Conservation (phyloP, 257 asterid genomes). For the Galeopsis tetrahit region DNA sequence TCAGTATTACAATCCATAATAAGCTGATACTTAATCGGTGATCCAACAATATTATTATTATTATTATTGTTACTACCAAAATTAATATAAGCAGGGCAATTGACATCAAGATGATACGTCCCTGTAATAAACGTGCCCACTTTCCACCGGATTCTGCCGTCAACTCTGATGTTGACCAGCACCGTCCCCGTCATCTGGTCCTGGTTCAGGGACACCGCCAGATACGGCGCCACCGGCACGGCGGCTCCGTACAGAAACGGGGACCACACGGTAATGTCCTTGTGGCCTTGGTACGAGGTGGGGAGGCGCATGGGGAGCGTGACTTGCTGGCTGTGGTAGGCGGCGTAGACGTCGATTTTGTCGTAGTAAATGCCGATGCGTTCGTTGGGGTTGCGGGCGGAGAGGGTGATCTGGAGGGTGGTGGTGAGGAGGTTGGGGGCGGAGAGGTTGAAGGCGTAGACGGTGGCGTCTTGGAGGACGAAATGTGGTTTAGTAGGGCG, state of each 20-base stretch:
- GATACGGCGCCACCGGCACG: slow-evolving; percentile 56
- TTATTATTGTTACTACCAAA: slow-evolving; percentile 35
- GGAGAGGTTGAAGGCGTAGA: slow-evolving; percentile 60
- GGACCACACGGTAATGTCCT: slow-evolving; percentile 60
- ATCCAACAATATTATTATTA: too few relatives aligned
- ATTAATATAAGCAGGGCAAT: slow-evolving; percentile 80
- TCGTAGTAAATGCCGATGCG: slow-evolving; percentile 58
- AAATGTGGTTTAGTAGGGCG: slow-evolving; percentile 64
- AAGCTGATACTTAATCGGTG: too few relatives aligned
- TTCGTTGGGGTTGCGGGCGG: slow-evolving; percentile 56
- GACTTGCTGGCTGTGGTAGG: slow-evolving; percentile 63
- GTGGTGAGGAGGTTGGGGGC: slow-evolving; percentile 48
- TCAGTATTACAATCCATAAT: too few relatives aligned
- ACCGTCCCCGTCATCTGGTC: slow-evolving; percentile 55
- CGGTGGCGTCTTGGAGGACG: slow-evolving; percentile 69
- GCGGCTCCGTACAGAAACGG: slow-evolving; percentile 55
- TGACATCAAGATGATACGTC: slow-evolving; percentile 46
- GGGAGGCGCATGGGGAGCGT: slow-evolving; percentile 55
- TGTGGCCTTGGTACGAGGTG: slow-evolving; percentile 56
- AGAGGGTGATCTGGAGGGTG: slow-evolving; percentile 54
- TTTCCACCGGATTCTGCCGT: slow-evolving; percentile 69
- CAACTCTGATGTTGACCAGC: slow-evolving; percentile 45
- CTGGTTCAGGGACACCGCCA: slow-evolving; percentile 37
- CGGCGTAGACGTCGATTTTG: slow-evolving; percentile 52
- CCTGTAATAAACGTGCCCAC: slow-evolving; percentile 61